Percentiles rank a stretch among this genome's conserved stretches.
These are phyloP conservation scores for Xerocomellus amylosporus DNA, from an alignment of 768 basidiomycete genomes.

Conservation along the genomic window DNA sequence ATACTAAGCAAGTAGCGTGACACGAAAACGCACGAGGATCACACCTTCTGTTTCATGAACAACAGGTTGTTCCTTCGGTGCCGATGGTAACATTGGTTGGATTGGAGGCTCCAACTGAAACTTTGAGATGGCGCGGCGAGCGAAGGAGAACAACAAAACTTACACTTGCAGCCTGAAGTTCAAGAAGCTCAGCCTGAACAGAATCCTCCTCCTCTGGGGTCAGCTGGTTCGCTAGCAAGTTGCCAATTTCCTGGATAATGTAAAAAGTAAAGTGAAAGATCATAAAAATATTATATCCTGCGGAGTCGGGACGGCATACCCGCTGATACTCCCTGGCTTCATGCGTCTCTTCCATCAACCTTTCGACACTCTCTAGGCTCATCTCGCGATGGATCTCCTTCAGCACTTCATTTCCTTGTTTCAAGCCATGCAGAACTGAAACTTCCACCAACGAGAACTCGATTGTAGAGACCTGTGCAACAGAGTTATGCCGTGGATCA, in stretches of 20 bases:
- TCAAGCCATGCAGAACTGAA: constrained; percentile 87
- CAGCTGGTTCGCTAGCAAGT: constrained; percentile 78
- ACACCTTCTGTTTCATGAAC: constrained; percentile 36
- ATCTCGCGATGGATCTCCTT: constrained; percentile 94
- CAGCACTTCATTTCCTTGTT: constrained; percentile 91
- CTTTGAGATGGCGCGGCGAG: not conserved
- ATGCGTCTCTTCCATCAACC: constrained; percentile 84
- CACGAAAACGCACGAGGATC: not conserved
- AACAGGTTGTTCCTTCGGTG: constrained; percentile 47
- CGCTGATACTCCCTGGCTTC: constrained; percentile 91
- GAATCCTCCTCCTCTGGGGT: constrained; percentile 91
- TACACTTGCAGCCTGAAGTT: constrained; percentile 64
- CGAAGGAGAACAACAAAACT: constrained; percentile 22
- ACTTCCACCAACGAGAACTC: constrained; percentile 95
- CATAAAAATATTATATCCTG: not conserved
- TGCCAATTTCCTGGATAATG: constrained; percentile 83
- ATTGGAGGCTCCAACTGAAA: constrained; percentile 31
- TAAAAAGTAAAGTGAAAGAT: not conserved
- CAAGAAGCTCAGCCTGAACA: constrained; percentile 78
- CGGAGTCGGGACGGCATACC: constrained; percentile 43
- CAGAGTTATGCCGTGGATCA: not conserved
- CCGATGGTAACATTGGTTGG: constrained; percentile 49
- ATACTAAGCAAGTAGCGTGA: constrained; percentile 3
- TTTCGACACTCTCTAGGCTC: constrained; percentile 91
- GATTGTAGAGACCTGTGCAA: constrained; percentile 81